Evolutionary conservation across 1,284 basidiomycete genomes (phyloP), one percentile per base, ranked within the genome.

Genomic region (Rhodotorula sp.): DNA sequence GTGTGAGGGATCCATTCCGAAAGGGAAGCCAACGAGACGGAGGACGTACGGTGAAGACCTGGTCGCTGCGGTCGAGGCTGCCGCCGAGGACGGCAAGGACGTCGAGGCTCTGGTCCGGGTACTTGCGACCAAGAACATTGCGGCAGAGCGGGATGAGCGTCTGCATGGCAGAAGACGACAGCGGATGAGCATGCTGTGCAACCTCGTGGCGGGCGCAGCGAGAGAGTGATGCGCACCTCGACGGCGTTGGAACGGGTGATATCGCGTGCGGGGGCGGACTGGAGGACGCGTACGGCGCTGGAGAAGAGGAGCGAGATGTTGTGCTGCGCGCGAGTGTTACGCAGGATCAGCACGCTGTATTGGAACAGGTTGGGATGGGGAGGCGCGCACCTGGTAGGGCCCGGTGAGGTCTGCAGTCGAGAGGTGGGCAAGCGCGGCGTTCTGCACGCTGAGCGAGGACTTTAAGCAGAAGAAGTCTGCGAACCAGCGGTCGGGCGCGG

Each of bases 71-170:
- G 10, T 77, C 77, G 5, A 79, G 50, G 10, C 74, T 75, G 8
- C 78, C 79, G 15, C 74, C 78, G n/a, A 79, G 70, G 15, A 80
- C 51, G n/a, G 51, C 71, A 63, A 78, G 71, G 29, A 78, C 51
- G 39, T 79, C 75, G 41, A 66, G 63, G 41, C 64, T 70, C 51
- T 73, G 72, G 56, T 80, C 77, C 46, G 71, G 61, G 39, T 70
- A 78, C 9, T 39, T 32, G 10, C 74, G 66, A 7, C 39, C 27
- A 13, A 78, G 69, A 17, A 78, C 27, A 44, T 74, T 61, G 15
- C 63, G 65, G 21, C 76, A 55, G 46, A 76, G 64, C 3, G 69
- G 69, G 21, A 74, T 70, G 7, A 79, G 67, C 5, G 76, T 76
- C 78, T 79, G 61, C 27, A 22, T 0, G 63, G 17, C 41, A 19